Base-by-base conservation (phyloP, 768 basidiomycete genomes). In the Hypsizygus marmoreus region DNA sequence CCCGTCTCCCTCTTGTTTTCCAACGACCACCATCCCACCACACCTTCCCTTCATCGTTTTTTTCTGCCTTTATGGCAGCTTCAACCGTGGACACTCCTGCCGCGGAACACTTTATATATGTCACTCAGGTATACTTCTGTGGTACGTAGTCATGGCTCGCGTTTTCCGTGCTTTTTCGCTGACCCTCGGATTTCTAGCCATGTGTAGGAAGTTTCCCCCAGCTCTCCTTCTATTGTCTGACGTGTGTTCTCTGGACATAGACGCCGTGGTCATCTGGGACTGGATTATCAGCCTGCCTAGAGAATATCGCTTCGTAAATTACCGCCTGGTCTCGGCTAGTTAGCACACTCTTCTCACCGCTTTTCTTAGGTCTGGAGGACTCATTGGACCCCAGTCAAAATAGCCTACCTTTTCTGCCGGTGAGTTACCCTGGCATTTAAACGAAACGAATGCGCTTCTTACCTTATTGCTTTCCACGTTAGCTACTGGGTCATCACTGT, bases 401-500 rank as follows among this genome's bases (percentile, higher is more conserved):
- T 82, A 48, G 83, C 88, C 38, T 91, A 90, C 67, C 76, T 91
- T 54, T 88, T 90, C 74, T 91, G 88, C 72, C 80, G 88, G 88
- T 81, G 61, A 64, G 78, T 70, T 35, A 65, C 55, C 55, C 20
- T 61, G 49, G 43, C 47, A 32, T 49, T 45, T 47, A 29, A 17
- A 36, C 51, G 41, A 28, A 16, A 49, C 17, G 22, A 16, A 23
- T 43, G 16, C 30, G 30, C 34, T 29, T 40, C 42, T 54, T 32
- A 49, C 31, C 48, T 10, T 45, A 41, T 35, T 36, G 49, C 13
- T 13, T 22, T 37, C 12, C 13, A 13, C 14, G 10, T 5, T 55
- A 89, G 88, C 4, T 90, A 91, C 60, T 91, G 88, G 88, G 88
- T 91, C 47, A 82, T 91, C 47, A 75, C 72, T 32, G 84, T 88